Evolutionary conservation across 345 rosid genomes (phyloP).

Genomic region (Viola odorata): DNA sequence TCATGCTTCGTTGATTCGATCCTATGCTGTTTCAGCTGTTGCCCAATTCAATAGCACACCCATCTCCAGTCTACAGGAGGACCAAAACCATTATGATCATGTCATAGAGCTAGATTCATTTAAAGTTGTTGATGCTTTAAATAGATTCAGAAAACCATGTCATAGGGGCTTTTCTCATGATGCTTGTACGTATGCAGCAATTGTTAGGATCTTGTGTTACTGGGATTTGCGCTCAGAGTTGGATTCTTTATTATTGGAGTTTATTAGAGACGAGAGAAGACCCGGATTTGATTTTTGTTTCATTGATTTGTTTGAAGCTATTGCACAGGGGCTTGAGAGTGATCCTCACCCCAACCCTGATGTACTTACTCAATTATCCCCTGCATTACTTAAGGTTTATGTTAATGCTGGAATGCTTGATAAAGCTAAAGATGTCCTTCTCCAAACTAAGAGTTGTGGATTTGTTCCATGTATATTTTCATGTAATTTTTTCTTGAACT

Average conservation of each 20-base stretch:
- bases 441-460: constrained; percentile 28
- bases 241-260: constrained; percentile 37
- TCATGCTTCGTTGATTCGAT: constrained; percentile 18
- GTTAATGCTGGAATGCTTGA: constrained; percentile 43
- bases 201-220: constrained; percentile 36
- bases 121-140: constrained; percentile 30
- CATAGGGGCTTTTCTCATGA: constrained; percentile 32
- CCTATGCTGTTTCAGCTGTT: constrained; percentile 24
- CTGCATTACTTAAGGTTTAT: constrained; percentile 55
- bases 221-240: constrained; percentile 40
- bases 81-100: background rate
- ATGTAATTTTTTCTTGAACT: constrained; percentile 56
- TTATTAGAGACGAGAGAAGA: constrained; percentile 29
- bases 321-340: constrained; percentile 24
- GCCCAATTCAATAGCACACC: constrained; percentile 19
- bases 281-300: constrained; percentile 31
- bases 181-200: constrained; percentile 37
- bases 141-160: constrained; percentile 29
- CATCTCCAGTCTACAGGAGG: constrained; percentile 18
- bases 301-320: constrained; percentile 35
- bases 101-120: constrained; percentile 22
- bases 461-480: constrained; percentile 36
- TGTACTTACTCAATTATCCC: constrained; percentile 25
- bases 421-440: constrained; percentile 45
- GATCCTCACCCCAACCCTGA: constrained; percentile 18